Evolutionary conservation across 2,329 filamentous ascomycete genomes (phyloP), one percentile per base, ranked within the genome.

Genomic region (Trichophaea hybrida): DNA sequence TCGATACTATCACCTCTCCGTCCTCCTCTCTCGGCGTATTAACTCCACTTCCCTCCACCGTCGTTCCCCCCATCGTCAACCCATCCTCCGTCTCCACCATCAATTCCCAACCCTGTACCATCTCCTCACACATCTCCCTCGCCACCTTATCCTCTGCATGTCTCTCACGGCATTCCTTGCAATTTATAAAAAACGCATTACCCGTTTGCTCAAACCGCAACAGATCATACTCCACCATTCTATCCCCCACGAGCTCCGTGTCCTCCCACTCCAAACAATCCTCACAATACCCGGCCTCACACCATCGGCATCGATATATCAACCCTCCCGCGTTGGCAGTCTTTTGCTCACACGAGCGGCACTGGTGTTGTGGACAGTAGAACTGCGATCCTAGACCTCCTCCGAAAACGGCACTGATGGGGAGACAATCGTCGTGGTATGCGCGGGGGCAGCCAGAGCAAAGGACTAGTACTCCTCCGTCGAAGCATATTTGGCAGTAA

Each of bases 321-420:
- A 75, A 71, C 4, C 72, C 71, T 1, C 73, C 73, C 0, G 71
- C 73, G 53, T 73, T 69, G 24, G 2, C 15, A 5, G 78, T 78
- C 59, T 76, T 77, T 65, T 77, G 77, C 1, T 70, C 70, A 61
- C 80, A 83, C 44, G 77, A 74, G 1, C 65, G 69, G 62, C 80
- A 83, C 48, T 74, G 69, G 64, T 83, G 80, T 49, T 81, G 78
- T 0, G 78, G 71, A 61, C 80, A 83, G 61, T 73, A 73, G 63
- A 79, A 80, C n/a, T 73, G 72, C 38, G 58, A 58, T 5, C 24
- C 35, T 13, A 43, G 50, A 61, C 71, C 74, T 8, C 32, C 34
- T 3, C 72, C 71, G 32, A 71, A 74, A 0, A 74, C 72, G 38
- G 75, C 75, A 0, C 72, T 68, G 1, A 68, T 64, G 2, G 72